Evolutionary conservation across 257 asterid species (phyloP).

Genomic region (Solanum lycopersicoides): DNA sequence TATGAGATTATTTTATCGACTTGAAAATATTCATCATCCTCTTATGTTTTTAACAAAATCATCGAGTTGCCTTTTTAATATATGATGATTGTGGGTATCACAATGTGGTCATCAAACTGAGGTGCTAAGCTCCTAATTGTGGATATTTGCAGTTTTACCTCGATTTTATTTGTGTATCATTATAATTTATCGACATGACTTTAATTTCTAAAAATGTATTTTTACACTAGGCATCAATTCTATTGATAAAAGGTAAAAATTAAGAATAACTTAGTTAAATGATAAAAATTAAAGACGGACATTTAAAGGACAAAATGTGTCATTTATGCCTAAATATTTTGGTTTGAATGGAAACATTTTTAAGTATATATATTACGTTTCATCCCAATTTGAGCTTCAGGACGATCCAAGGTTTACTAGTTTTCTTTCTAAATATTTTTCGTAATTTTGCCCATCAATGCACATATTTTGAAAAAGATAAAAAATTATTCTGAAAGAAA

Average conservation of each 20-base stretch:
- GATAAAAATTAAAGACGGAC: too few relatives aligned
- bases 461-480: neutral
- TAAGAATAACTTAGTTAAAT: too few relatives aligned
- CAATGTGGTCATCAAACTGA: neutral
- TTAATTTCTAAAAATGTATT: too few relatives aligned
- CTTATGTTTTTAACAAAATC: too few relatives aligned
- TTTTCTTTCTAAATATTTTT: neutral
- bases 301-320: neutral
- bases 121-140: neutral
- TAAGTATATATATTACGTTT: neutral
- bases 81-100: too few relatives aligned
- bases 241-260: too few relatives aligned
- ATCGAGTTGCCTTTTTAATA: too few relatives aligned
- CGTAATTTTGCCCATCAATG: neutral
- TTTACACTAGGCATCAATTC: too few relatives aligned
- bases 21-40: too few relatives aligned
- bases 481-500: neutral
- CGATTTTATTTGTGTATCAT: too few relatives aligned
- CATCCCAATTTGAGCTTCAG: neutral
- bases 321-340: neutral
- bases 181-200: neutral
- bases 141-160: neutral
- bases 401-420: neutral
- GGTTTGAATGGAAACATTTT: neutral
- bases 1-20: neutral